A percentile compares a stretch with the other conserved stretches of the same genome.
These are phyloP conservation scores for Herpetomonas samuelpessoai DNA, from an alignment of 208 protist species.

Conservation along the genomic window DNA sequence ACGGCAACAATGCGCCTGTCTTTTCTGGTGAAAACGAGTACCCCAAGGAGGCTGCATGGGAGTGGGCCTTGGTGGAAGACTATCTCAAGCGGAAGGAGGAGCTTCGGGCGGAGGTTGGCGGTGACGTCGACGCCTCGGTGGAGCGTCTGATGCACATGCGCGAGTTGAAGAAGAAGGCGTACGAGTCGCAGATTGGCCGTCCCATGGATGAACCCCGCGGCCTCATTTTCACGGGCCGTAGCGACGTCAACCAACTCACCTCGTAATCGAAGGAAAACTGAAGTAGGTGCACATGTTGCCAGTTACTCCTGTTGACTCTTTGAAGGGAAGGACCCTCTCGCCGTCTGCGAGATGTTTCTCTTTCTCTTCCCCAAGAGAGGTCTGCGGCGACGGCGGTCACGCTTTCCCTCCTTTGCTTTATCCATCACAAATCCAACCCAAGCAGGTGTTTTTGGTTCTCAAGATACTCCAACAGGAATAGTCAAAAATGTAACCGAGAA, in stretches of 20 bases:
- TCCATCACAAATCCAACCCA: neutral
- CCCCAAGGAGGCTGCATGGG: conserved; percentile 50
- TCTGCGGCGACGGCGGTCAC: no score
- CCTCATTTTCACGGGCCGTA: conserved; percentile 46
- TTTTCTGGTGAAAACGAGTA: conserved; percentile 33
- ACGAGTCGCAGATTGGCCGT: conserved; percentile 22
- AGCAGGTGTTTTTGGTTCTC: neutral
- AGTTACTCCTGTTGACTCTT: no score
- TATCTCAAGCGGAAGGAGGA: conserved; percentile 73
- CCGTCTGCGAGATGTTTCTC: no score
- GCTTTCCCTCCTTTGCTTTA: neutral
- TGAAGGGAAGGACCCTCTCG: no score
- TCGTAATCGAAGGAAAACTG: conserved; percentile 22
- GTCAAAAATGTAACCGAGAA: no score
- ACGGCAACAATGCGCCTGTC: conserved; percentile 54
- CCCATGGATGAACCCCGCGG: conserved; percentile 39
- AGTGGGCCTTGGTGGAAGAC: conserved; percentile 46
- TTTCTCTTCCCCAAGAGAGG: no score
- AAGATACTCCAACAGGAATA: no score
- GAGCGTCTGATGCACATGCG: conserved; percentile 59
- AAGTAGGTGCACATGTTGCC: no score
- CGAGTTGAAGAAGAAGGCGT: conserved; percentile 28
- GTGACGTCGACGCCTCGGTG: conserved; percentile 61
- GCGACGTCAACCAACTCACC: conserved; percentile 31
- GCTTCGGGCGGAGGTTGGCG: conserved; percentile 64